Conservation (phyloP, 1,284 basidiomycete species). For the Moesziomyces sp. region DNA sequence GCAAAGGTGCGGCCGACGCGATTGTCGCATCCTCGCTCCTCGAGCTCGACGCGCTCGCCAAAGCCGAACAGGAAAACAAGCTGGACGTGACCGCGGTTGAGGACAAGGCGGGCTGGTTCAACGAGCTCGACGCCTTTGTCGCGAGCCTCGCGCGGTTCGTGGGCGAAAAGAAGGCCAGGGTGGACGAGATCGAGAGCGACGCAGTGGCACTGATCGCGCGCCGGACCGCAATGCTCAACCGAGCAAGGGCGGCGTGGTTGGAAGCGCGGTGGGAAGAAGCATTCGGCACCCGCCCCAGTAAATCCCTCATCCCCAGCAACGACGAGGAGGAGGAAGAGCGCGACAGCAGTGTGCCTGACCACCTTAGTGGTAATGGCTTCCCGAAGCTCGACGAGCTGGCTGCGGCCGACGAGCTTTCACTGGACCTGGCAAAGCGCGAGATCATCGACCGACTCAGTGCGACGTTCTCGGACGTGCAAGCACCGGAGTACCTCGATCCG, state of each 20-base stretch:
- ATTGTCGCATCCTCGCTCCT: conserved; percentile 22
- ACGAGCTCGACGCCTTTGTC: conserved; percentile 59
- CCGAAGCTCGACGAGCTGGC: conserved; percentile 9
- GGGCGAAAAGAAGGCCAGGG: conserved; percentile 47
- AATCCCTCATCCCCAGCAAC: conserved; percentile 24
- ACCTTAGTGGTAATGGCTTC: not conserved
- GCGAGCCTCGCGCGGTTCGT: conserved; percentile 55
- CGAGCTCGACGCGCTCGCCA: conserved; percentile 36
- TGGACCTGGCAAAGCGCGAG: conserved; percentile 21
- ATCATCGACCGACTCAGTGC: conserved; percentile 8
- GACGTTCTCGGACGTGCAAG: conserved; percentile 54
- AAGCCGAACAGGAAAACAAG: conserved; percentile 53
- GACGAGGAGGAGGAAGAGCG: conserved; percentile 2
- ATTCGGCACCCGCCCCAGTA: conserved; percentile 25
- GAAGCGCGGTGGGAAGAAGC: conserved; percentile 41
- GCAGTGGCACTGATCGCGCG: conserved; percentile 29
- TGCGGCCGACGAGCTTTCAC: conserved; percentile 37
- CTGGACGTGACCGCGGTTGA: conserved; percentile 43
- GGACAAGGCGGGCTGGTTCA: conserved; percentile 57
- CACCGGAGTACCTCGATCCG: conserved; percentile 57
- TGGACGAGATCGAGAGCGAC: conserved; percentile 57
- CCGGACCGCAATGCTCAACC: conserved; percentile 28
- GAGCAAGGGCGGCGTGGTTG: conserved; percentile 27
- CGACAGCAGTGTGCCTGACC: not conserved
- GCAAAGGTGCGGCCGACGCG: conserved; percentile 25